Base-by-base conservation (phyloP, 2,329 filamentous ascomycete species). In the Verruconis gallopava region DNA sequence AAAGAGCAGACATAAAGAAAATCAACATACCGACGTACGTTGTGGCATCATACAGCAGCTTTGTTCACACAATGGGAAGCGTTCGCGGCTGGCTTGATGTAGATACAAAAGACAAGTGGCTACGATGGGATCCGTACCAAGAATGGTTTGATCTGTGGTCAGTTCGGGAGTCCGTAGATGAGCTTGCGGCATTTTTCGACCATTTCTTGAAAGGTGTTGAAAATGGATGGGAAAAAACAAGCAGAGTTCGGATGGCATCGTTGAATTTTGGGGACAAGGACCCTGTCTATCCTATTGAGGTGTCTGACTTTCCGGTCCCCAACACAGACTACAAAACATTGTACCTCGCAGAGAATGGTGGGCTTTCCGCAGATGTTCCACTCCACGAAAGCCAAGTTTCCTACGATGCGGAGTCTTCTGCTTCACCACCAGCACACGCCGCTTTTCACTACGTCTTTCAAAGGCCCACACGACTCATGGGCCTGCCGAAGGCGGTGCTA, bases 141-240 rank as follows among this genome's bases (percentile, higher is more conserved):
- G 67, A 69, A 43, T 69, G 65, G 66, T 61, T 60, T 42, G 66
- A 69, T 38, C 47, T 68, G 2, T 69, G 59, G 44, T 54, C 51
- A 38, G 50, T 54, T 5, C 48, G 50, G 1, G 50, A 61, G 18
- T 51, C 55, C 2, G 53, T 50, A 9, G 51, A 58, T 1, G 65
- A 69, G 40, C 54, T 70, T 1, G 45, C 53, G 4, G 43, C 47
- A 1, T 38, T 19, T 15, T 38, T 38, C 18, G 36, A 38, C 15
- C 19, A 18, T 21, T 38, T 19, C 15, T 19, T 38, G 9, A 38
- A 38, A 21, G 19, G 19, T 11, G 36, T 38, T 17, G 36, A 38
- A 5, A 38, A 38, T 38, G 36, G 19, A 5, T 38, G 36, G 36
- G 36, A 38, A 19, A 21, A 38, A 15, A 42, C 32, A 11, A 14